A percentile compares a stretch with the other conserved stretches of the same genome.
phyloP scores from a whole-genome alignment of 371 early-diverging fungal species.

The Batkoa obscura region DNA sequence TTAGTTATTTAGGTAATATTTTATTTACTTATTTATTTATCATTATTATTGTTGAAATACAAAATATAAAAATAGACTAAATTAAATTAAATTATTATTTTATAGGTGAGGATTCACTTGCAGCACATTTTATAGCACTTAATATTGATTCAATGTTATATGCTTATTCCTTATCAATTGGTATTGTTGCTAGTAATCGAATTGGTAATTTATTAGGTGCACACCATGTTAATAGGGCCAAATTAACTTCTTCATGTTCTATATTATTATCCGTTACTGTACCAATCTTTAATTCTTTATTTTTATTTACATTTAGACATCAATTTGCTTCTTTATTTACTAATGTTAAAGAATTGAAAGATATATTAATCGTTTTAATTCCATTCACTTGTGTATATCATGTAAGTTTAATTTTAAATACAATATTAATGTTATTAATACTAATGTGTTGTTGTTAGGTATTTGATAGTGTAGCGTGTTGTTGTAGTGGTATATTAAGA shows the following conservation, averaged over 20 bases:
- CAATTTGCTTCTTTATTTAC: conserved; percentile 31
- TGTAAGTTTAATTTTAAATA: conserved; percentile 1
- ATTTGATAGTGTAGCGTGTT: conserved; percentile 39
- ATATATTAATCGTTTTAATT: conserved; percentile 39
- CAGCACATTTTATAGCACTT: conserved; percentile 65
- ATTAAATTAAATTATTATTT: conserved; percentile 19
- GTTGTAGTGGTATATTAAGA: conserved; percentile 48
- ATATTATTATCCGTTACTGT: conserved; percentile 22
- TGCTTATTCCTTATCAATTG: conserved; percentile 36
- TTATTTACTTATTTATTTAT: conserved; percentile 10
- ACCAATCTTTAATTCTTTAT: conserved; percentile 14
- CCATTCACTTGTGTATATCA: conserved; percentile 69
- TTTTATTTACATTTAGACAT: conserved; percentile 16
- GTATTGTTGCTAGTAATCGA: conserved; percentile 51
- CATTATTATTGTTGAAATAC: no score
- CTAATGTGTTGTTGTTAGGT: conserved; percentile 8
- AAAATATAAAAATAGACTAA: no score
- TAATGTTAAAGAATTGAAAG: conserved; percentile 41
- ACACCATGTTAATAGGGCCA: conserved; percentile 12
- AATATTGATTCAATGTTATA: conserved; percentile 35
- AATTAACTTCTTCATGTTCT: conserved; percentile 15
- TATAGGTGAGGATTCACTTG: conserved; percentile 40
- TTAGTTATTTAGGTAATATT: conserved; percentile 50
- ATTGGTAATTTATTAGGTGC: conserved; percentile 56
- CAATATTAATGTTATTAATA: no score